Evolutionary conservation across 192 early-diverging fungal genomes (phyloP).

Genomic region (Irineochytrium annulatum): DNA sequence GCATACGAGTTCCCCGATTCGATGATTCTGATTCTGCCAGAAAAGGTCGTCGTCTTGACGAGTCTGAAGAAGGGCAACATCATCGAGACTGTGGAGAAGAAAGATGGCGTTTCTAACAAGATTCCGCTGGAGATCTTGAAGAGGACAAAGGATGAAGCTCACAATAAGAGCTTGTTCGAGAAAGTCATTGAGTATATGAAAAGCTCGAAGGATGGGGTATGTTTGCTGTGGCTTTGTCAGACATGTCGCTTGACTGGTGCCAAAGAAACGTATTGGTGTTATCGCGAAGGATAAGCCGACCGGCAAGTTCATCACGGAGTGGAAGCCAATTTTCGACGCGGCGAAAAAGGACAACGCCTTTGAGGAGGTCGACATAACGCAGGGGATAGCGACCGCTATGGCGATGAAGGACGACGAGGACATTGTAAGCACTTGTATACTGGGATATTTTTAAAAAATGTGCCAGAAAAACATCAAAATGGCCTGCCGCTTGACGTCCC

Average conservation of each 20-base stretch:
- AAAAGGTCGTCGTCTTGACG: constrained; percentile 74
- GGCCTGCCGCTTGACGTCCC: constrained; percentile 69
- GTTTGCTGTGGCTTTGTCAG: background rate
- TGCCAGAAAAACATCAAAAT: constrained; percentile 62
- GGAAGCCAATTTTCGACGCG: constrained; percentile 60
- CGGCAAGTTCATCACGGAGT: constrained; percentile 78
- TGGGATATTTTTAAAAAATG: background rate
- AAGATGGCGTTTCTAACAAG: background rate
- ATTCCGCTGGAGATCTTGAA: constrained; percentile 74
- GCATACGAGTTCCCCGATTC: constrained; percentile 91
- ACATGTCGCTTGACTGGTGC: background rate
- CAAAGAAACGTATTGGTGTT: constrained; percentile 65
- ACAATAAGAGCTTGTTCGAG: constrained; percentile 65
- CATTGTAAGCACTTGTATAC: constrained; percentile 46
- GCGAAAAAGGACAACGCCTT: constrained; percentile 38
- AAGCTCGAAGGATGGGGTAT: background rate
- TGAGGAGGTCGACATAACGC: constrained; percentile 68
- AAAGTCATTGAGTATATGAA: constrained; percentile 45
- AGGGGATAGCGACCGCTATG: constrained; percentile 66
- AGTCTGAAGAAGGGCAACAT: constrained; percentile 72
- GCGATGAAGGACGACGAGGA: constrained; percentile 92
- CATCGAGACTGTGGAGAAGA: background rate
- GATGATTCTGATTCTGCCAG: constrained; percentile 68
- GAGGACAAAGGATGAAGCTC: constrained; percentile 70
- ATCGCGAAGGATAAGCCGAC: constrained; percentile 70